Base-by-base conservation (phyloP, 345 rosid genomes). In the Barbarea vulgaris region DNA sequence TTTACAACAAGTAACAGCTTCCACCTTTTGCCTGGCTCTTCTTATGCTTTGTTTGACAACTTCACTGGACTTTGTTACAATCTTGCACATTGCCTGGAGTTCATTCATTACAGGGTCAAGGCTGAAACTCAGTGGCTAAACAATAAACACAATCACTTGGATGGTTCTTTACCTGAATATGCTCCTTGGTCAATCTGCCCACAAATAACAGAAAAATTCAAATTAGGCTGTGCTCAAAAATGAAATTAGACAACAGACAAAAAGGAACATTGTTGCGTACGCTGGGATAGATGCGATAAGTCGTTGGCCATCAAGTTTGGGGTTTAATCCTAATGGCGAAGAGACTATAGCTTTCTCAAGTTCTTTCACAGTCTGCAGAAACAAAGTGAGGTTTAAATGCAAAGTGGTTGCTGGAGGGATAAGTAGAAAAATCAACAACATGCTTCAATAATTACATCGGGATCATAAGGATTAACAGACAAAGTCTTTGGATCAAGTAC, bases 111-210 rank as follows among this genome's bases (percentile, higher is more conserved):
- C 12, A 57, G 60, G 15, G 46, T 37, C 15, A 61, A 55, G 67
- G 33, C 25, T 72, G 22, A 28, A 36, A 12, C 19, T 62, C 41
- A 79, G 6, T 2, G 54, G 53, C 12, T 64, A 47, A 37, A 34
- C 12, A 54, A 36, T 34, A 52, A 52, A 47, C 13, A 61, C 57
- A 21, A 21, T 42, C 52, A 48, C 22, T 28, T 34, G 31, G 28
- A 10, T 34, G 74, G 28, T 83, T 81, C 42, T 82, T 80, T 69
- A 90, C 98, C 91, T 85, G 90, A 57, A 84, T 81, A 86, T 94
- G 97, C 84, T 93, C 98, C 80, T 93, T 89, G 66, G 98, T 93
- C 83, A 89, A 87, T 81, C 98, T 94, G 89, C 48, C n/a, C 68
- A 61, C 34, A 22, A 7, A 52, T 25, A 33, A 54, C 64, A 60